Evolutionary conservation across 2,329 filamentous ascomycete genomes (phyloP), one percentile per base, ranked within the genome.

Genomic region (Arthrocladium fulminans): DNA sequence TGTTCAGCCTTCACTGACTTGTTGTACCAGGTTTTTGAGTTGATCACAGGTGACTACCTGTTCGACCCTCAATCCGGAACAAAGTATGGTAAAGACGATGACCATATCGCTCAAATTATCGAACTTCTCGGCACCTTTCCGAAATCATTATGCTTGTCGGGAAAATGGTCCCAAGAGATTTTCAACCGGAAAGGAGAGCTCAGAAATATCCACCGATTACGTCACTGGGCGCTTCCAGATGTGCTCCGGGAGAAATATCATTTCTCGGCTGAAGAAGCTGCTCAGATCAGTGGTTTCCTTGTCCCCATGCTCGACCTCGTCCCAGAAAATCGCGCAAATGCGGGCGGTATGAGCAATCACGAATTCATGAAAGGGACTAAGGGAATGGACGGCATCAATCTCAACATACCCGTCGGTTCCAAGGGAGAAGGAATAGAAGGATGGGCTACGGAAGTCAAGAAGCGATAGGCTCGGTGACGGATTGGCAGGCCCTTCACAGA

Each of bases 61-160:
- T 98, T 98, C 67, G 92, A 98, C 61, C 92, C 92, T 0, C 92
- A 98, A 69, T 96, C 90, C 1, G 92, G 92, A 54, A 97, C 90
- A 35, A 97, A 97, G 69, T 98, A 98, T 67, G 92, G 92, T 64
- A 98, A 98, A 71, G 92, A 98, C 63, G 92, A 98, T 70, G 92
- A 98, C 64, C 92, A 98, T 70, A 96, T 98, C 57, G 92, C 92
- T 8, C 92, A 98, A 65, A 97, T 98, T 60, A 97, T 98, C 64
- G 92, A 98, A 67, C 77, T 98, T 3, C 80, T 98, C 15, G 92
- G 92, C 7, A 83, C 85, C 1, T 97, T 97, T 64, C 90, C 92
- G 47, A 94, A 94, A 65, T 86, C 86, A 3, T 77, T 97, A 43
- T 96, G 88, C 67, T 77, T 95, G 47, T 84, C 86, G 1, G 92